phyloP scores from a whole-genome alignment of 2,329 filamentous ascomycete genomes.

The Aschersonia sp. region DNA sequence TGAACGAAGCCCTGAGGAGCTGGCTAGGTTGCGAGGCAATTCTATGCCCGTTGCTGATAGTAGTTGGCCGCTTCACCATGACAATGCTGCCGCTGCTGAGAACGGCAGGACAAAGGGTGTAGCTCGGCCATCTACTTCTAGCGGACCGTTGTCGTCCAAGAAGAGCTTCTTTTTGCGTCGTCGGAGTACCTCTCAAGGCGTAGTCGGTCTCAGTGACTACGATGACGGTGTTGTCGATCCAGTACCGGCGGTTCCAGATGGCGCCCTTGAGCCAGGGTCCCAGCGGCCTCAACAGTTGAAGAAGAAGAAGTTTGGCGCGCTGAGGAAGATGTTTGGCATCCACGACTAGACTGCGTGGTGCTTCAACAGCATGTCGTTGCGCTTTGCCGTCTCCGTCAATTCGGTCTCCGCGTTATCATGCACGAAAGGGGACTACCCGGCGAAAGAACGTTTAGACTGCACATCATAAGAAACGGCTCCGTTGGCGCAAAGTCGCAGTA shows the following conservation, averaged over 20 bases:
- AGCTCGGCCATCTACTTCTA: constrained; percentile 20
- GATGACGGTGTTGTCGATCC: constrained; percentile 6
- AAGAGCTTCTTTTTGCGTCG: constrained; percentile 19
- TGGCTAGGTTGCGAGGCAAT: constrained; percentile 28
- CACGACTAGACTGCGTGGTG: constrained; percentile 22
- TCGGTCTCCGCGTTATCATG: not conserved
- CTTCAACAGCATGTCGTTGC: constrained; percentile 2
- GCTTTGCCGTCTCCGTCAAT: not conserved
- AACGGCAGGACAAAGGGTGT: constrained; percentile 11
- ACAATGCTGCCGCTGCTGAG: constrained; percentile 14
- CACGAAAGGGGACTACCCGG: not conserved
- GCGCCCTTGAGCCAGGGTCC: not conserved
- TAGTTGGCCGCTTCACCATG: constrained; percentile 19
- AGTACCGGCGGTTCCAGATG: constrained; percentile 2
- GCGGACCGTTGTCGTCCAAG: constrained; percentile 9
- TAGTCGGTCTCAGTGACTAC: constrained; percentile 8
- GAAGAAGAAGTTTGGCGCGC: constrained; percentile 54
- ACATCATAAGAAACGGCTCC: not conserved
- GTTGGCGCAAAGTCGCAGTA: too few species aligned
- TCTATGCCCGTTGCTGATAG: constrained; percentile 14
- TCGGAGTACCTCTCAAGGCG: constrained; percentile 21
- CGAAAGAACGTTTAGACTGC: not conserved
- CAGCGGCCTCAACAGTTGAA: constrained; percentile 12
- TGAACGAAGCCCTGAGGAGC: constrained; percentile 41
- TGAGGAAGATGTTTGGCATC: constrained; percentile 50